Conservation (phyloP, 345 rosid genomes). For the Sonneratia caseolaris region DNA sequence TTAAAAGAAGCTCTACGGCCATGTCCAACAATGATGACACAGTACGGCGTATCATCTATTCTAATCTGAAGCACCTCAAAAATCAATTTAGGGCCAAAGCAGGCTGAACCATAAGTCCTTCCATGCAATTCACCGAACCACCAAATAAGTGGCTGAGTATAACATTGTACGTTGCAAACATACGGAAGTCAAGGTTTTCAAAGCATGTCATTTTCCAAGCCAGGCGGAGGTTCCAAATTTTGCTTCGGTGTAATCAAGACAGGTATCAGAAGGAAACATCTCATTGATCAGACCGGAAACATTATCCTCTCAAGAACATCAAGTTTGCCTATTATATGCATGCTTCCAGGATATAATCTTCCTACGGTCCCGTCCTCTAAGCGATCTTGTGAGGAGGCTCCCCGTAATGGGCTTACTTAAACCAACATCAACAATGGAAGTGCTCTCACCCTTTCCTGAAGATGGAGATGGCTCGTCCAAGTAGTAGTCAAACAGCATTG, state of each 20-base stretch:
- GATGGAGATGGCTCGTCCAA: slow-evolving; percentile 48
- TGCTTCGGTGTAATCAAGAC: background rate
- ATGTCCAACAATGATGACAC: too few species aligned
- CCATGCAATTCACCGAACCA: too few species aligned
- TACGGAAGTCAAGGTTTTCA: background rate
- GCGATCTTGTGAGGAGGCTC: slow-evolving; percentile 66
- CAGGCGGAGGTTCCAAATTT: background rate
- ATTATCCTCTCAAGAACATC: background rate
- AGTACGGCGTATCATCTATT: too few species aligned
- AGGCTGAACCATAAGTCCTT: too few species aligned
- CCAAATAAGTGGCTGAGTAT: background rate
- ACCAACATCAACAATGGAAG: slow-evolving; percentile 63
- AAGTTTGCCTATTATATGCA: background rate
- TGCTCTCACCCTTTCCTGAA: slow-evolving; percentile 39
- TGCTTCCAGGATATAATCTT: slow-evolving; percentile 91
- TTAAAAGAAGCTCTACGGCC: too few species aligned
- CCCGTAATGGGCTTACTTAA: slow-evolving; percentile 71
- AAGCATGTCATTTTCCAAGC: background rate
- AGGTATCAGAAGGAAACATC: background rate
- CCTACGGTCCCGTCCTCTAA: slow-evolving; percentile 81
- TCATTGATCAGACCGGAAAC: background rate
- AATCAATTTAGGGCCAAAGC: too few species aligned
- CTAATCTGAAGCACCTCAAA: too few species aligned
- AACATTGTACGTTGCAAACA: background rate
- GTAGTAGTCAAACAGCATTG: slow-evolving; percentile 73